Evolutionary conservation across 148 eudicot genomes (phyloP), one percentile per base, ranked within the genome.

Genomic region (Chenopodium quinoa): DNA sequence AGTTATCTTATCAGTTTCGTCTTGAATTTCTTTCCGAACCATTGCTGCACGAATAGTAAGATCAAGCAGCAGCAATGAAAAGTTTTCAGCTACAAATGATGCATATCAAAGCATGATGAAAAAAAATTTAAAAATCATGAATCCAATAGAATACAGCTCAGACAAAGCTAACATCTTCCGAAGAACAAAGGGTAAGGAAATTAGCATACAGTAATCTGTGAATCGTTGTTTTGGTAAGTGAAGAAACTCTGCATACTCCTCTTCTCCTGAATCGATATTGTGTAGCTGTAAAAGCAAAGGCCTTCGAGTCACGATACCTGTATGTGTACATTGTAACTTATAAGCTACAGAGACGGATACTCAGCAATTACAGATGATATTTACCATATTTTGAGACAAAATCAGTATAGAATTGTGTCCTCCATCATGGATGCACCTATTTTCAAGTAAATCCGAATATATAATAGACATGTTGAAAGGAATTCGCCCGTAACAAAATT

Each of bases 271-370:
- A 40, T 91, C 87, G 72, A 71, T 89, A 84, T 92, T 87, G 84
- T 88, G 70, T 25, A 92, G 82, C 75, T 92, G 91, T 85, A 92
- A 84, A 29, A 91, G 87, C 83, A 92, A 84, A 69, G 96, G 96
- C 86, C 96, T 87, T 78, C 93, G 88, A 12, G 93, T 92, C 66
- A 91, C 92, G 80, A 92, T 92, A 44, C 96, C 93, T 92, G 88
- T 48, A 63, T 46, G 27, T 13, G 76, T 54, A 70, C 65, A 32
- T 37, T 37, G 44, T 37, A 37, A 37, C 44, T 37, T 37, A 37
- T 34, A 34, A 34, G 37, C 37, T 3, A 3, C 37, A 34, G 37
- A 34, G 37, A 34, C 52, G 1, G 10, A 50, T 13, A 50, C 54
- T 50, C 54, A 50, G 54, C 14, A 50, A 50, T 11, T 12, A 50